Conservation (phyloP, 2,329 filamentous ascomycete species). For the Clonostachys rosea region DNA sequence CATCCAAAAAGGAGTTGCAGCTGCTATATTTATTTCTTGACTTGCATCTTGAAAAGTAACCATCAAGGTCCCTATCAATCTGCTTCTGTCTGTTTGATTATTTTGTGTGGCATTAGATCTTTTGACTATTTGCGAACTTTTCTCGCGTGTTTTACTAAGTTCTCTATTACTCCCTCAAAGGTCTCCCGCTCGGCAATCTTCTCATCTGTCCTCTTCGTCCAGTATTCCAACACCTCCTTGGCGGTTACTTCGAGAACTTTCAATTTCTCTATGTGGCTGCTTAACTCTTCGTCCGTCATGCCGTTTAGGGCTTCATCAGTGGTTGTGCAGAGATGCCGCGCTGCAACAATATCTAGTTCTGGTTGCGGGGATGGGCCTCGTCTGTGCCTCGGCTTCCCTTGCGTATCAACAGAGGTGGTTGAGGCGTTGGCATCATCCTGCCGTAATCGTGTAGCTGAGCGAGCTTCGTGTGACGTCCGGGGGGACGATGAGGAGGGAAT, state of each 20-base stretch:
- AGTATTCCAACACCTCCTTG: constrained; percentile 78
- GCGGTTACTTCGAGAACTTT: constrained; percentile 67
- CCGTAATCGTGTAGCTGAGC: constrained; percentile 38
- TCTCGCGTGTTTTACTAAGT: constrained; percentile 85
- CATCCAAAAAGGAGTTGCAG: too few species aligned
- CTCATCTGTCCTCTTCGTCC: constrained; percentile 81
- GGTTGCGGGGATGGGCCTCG: constrained; percentile 65
- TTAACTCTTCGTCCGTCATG: constrained; percentile 74
- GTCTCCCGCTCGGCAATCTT: constrained; percentile 88
- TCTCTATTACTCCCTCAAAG: constrained; percentile 95
- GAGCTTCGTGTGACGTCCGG: constrained; percentile 50
- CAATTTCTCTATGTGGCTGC: constrained; percentile 64
- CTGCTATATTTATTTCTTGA: too few species aligned
- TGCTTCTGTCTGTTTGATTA: too few species aligned
- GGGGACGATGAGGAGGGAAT: constrained; percentile 52
- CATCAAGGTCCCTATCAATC: too few species aligned
- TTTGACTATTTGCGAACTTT: constrained; percentile 68
- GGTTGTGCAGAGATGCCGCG: constrained; percentile 73
- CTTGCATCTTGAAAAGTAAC: too few species aligned
- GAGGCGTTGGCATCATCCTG: constrained; percentile 47
- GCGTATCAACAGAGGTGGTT: constrained; percentile 54
- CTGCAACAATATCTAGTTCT: constrained; percentile 73
- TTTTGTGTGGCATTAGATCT: background rate
- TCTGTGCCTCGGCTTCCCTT: constrained; percentile 47
- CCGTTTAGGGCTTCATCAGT: constrained; percentile 79